Evolutionary conservation across 2,329 filamentous ascomycete species (phyloP).

Genomic region (Periconia digitata): DNA sequence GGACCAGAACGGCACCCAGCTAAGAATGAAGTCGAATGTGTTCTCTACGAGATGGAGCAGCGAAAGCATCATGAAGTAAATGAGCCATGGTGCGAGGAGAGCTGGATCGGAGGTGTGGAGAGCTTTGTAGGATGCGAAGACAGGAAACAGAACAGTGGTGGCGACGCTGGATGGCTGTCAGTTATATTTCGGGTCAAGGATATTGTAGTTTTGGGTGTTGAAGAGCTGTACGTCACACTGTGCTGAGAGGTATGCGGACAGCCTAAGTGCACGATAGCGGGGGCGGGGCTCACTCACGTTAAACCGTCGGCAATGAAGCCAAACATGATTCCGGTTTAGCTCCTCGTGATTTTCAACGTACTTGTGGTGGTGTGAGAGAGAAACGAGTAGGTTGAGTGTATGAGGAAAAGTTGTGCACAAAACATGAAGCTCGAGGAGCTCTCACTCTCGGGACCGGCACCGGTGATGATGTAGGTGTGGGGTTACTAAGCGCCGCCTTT

Average conservation of each 20-base stretch:
- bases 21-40: constrained; percentile 83
- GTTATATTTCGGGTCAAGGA: constrained; percentile 3
- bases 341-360: not conserved
- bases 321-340: constrained; percentile 30
- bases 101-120: constrained; percentile 89
- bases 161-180: constrained; percentile 31
- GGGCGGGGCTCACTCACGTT: constrained; percentile 38
- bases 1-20: constrained; percentile 91
- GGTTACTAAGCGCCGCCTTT: not conserved
- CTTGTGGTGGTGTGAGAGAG: not conserved
- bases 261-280: constrained; percentile 17
- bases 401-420: not conserved
- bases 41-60: constrained; percentile 80
- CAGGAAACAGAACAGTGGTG: constrained; percentile 87
- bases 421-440: not conserved
- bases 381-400: not conserved
- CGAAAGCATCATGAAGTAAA: constrained; percentile 96
- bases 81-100: constrained; percentile 93
- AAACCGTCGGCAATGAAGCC: constrained; percentile 42
- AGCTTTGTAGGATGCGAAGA: constrained; percentile 97
- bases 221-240: not conserved
- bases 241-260: not conserved
- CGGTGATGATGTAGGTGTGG: not conserved
- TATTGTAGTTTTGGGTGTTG: not conserved
- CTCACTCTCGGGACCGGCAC: not conserved